Conservation (phyloP, 2,329 filamentous ascomycete genomes). For the Phyllosticta citrichinensis region DNA sequence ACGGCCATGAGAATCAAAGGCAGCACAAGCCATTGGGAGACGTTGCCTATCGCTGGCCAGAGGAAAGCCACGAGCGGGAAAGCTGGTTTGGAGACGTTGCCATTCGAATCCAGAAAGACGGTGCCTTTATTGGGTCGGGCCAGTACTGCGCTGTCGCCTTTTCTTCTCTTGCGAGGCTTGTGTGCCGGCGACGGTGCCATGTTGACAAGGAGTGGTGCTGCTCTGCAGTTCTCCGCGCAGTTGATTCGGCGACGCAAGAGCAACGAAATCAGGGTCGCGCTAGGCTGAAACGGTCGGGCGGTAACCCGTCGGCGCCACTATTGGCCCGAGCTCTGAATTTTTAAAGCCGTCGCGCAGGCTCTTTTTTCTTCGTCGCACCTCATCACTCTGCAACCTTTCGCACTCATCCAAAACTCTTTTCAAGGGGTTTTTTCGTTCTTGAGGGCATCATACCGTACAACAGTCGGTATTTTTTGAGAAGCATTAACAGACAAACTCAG, state of each 20-base stretch:
- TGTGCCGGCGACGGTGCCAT: conserved; percentile 26
- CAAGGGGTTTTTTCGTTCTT: neutral
- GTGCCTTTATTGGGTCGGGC: conserved; percentile 34
- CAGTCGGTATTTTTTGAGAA: conserved; percentile 17
- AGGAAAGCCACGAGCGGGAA: conserved; percentile 92
- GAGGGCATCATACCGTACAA: conserved; percentile 14
- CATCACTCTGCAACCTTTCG: conserved; percentile 14
- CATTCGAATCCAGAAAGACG: conserved; percentile 28
- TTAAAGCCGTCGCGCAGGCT: conserved; percentile 11
- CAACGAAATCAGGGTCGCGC: neutral
- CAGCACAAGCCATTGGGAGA: conserved; percentile 85
- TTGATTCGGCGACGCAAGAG: neutral
- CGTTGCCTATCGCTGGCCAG: conserved; percentile 75
- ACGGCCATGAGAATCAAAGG: conserved; percentile 80
- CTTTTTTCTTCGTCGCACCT: conserved; percentile 13
- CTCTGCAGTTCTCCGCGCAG: conserved; percentile 5
- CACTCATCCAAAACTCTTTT: conserved; percentile 1
- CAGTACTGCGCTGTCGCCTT: conserved; percentile 29
- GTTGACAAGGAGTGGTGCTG: conserved; percentile 5
- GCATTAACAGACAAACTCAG: conserved; percentile 25
- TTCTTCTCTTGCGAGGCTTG: conserved; percentile 35
- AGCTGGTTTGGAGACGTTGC: conserved; percentile 47
- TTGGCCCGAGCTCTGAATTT: conserved; percentile 12
- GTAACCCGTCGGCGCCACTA: neutral
- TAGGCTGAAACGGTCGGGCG: neutral